Base-by-base conservation (phyloP, 1,139 yeast genomes). In the Magnusiomyces suaveolens region DNA sequence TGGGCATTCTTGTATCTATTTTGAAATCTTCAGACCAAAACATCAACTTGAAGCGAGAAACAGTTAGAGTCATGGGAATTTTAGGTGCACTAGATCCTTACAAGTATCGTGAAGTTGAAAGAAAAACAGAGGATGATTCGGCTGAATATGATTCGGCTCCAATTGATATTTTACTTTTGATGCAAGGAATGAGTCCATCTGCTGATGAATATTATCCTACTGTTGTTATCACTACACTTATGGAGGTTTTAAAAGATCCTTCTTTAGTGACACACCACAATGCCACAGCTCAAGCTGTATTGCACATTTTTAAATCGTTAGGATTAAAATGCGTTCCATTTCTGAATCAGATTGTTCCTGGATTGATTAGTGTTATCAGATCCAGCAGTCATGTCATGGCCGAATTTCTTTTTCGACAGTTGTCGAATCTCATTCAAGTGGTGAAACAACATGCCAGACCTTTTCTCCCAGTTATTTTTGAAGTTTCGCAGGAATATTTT, bases 11-110 rank as follows among this genome's bases (percentile, higher is more conserved):
- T 43, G 88, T 90, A 2, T 83, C 82, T 50, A 88, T 92, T 46
- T 73, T 92, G 57, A 86, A 85, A 60, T 82, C 89, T 60, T 66
- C 65, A 43, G 97, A 89, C 63, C 80, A 84, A 16, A 82, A 94
- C 0, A 78, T 83, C 1, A 72, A 79, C 2, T 82, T 87, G 3
- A 79, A 94, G 63, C 75, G 96, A 56, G 97, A 90, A 67, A 85
- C 96, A 0, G 96, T 92, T 0, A 77, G 92, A 60, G 72, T 92
- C 24, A 73, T 92, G 59, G 99, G 99, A 64, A 89, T 90, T 43
- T 73, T 94, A 48, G 99, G 99, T 57, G 98, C 98, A 0, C 74
- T 94, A 52, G 98, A 94, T 69, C 99, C 99, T 1, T 92, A 90
- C 67, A 89, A 87, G 64, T 94, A 89, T 63, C 81, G 96, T 54